phyloP scores from a whole-genome alignment of 2,329 filamentous ascomycete genomes.

The Colletotrichum aenigma region DNA sequence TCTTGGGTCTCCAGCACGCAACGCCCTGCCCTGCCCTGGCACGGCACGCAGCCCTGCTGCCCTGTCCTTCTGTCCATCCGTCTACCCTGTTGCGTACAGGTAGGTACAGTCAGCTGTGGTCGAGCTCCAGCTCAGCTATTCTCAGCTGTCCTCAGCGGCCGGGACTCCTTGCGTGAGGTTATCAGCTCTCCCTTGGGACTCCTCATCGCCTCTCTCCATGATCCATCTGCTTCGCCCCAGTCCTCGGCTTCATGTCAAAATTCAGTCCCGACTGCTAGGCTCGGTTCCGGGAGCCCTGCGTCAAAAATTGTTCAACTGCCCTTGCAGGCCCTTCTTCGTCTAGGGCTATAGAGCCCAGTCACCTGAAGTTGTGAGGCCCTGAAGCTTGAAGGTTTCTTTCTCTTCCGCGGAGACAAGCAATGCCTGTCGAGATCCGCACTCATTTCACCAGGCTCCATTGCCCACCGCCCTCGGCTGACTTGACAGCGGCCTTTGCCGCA shows the following conservation, averaged over 20 bases:
- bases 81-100: neutral
- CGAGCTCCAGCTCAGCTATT: neutral
- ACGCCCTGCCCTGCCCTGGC: neutral
- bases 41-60: neutral
- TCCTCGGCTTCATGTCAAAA: neutral
- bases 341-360: neutral
- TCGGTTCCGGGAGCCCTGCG: neutral
- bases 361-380: neutral
- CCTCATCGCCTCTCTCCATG: neutral
- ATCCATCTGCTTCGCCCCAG: neutral
- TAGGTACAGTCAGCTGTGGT: neutral
- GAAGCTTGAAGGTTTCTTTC: neutral
- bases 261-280: neutral
- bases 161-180: neutral
- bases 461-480: neutral
- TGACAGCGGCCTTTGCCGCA: constrained; percentile 19
- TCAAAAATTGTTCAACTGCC: neutral
- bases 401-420: neutral
- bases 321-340: neutral
- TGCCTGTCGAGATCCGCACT: constrained; percentile 4
- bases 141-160: neutral
- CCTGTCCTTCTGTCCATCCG: neutral
- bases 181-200: neutral
- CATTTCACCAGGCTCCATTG: constrained; percentile 13
- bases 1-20: neutral